Conservation (phyloP, 2,329 filamentous ascomycete genomes). For the Cryphonectria naterciae region DNA sequence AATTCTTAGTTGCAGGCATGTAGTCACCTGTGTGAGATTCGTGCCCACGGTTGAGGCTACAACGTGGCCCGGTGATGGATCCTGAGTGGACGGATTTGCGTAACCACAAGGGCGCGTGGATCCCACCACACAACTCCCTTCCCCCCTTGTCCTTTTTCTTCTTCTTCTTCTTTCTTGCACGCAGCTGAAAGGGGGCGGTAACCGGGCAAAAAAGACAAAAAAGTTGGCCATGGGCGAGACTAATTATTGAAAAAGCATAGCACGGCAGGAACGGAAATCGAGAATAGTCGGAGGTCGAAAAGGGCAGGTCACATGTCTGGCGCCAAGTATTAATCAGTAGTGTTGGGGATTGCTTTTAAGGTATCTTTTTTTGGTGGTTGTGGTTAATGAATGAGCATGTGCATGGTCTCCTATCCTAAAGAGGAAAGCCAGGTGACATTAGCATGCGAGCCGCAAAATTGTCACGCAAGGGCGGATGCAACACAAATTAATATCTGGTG, state of each 20-base stretch:
- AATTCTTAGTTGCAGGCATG: background rate
- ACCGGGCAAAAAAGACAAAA: background rate
- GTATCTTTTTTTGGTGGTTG: background rate
- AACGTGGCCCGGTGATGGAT: constrained; percentile 15
- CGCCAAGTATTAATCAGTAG: background rate
- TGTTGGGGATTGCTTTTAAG: background rate
- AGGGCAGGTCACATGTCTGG: constrained; percentile 2
- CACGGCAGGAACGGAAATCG: background rate
- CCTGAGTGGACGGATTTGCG: constrained; percentile 4
- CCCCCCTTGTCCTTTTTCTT: too few relatives aligned
- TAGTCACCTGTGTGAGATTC: background rate
- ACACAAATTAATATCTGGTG: background rate
- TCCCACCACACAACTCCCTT: background rate
- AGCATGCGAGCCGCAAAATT: background rate
- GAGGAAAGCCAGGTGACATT: constrained; percentile 5
- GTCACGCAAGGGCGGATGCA: constrained; percentile 3
- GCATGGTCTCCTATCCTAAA: background rate
- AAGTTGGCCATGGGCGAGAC: background rate
- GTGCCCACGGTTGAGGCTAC: background rate
- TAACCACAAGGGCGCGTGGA: background rate
- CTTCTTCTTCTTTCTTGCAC: background rate
- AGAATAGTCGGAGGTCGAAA: background rate
- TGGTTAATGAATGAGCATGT: constrained; percentile 3
- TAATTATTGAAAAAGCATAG: background rate
- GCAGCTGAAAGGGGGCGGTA: background rate